phyloP scores from a whole-genome alignment of 164 flowering plant genomes.

The Kalanchoe fedtschenkoi region DNA sequence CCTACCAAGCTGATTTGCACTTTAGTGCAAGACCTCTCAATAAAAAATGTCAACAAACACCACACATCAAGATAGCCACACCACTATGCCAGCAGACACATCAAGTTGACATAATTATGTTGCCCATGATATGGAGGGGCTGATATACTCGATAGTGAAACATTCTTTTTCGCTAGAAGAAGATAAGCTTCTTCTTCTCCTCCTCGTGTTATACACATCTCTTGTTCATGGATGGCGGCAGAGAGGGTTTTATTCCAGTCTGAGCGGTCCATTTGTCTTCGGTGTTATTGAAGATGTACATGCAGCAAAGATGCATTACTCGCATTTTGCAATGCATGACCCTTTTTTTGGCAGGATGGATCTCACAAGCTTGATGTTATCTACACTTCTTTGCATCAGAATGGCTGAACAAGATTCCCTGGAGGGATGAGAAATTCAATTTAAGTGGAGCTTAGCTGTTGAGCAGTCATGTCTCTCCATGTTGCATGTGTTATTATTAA shows the following conservation, averaged over 20 bases:
- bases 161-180: neutral
- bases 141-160: neutral
- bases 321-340: neutral
- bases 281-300: neutral
- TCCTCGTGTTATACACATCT: neutral
- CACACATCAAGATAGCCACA: neutral
- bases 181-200: neutral
- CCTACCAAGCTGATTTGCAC: neutral
- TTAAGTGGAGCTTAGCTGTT: neutral
- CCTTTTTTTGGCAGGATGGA: neutral
- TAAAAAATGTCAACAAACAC: neutral
- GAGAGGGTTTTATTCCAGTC: neutral
- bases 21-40: neutral
- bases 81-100: neutral
- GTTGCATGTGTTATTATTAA: too few relatives aligned
- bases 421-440: neutral
- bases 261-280: neutral
- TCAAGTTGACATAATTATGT: neutral
- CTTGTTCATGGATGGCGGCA: neutral
- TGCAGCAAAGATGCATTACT: neutral
- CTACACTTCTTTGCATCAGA: neutral
- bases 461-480: conserved; percentile 1
- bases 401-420: neutral
- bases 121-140: neutral
- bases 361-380: neutral